Evolutionary conservation across 371 early-diverging fungal genomes (phyloP).

Genomic region (Nematocida sp.): DNA sequence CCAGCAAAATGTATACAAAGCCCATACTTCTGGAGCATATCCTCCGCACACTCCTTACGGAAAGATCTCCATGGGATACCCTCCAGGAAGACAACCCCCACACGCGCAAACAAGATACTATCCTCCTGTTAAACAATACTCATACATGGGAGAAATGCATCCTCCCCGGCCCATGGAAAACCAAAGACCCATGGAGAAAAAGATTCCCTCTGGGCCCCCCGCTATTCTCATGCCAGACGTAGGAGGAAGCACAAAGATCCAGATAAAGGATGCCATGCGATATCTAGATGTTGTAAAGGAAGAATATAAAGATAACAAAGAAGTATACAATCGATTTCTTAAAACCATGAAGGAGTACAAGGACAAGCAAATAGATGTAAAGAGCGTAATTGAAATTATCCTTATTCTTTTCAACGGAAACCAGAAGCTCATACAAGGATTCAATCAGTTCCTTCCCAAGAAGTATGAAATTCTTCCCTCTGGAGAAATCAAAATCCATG

Average conservation of each 20-base stretch:
- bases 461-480: conserved; percentile 78
- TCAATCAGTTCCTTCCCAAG: conserved; percentile 95
- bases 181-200: not conserved
- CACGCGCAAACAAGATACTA: conserved; percentile 50
- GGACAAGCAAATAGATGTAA: conserved; percentile 87
- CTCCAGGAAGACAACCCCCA: conserved; percentile 45
- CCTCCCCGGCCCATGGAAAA: not conserved
- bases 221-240: conserved; percentile 52
- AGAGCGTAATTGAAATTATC: conserved; percentile 91
- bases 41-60: conserved; percentile 30
- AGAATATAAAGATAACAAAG: conserved; percentile 81
- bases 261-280: conserved; percentile 77
- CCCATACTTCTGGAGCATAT: conserved; percentile 10
- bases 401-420: conserved; percentile 84
- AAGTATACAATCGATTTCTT: conserved; percentile 88
- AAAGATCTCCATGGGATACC: conserved; percentile 30
- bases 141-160: conserved; percentile 40
- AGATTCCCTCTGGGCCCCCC: conserved; percentile 17
- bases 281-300: conserved; percentile 92
- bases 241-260: conserved; percentile 57
- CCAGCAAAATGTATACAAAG: conserved; percentile 1
- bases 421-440: conserved; percentile 82
- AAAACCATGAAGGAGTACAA: conserved; percentile 99
- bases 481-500: conserved; percentile 65
- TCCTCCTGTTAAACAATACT: conserved; percentile 38